These are phyloP conservation scores for Fusarium sp. DNA, from an alignment of 2,329 filamentous ascomycete species.

Conservation along the genomic window DNA sequence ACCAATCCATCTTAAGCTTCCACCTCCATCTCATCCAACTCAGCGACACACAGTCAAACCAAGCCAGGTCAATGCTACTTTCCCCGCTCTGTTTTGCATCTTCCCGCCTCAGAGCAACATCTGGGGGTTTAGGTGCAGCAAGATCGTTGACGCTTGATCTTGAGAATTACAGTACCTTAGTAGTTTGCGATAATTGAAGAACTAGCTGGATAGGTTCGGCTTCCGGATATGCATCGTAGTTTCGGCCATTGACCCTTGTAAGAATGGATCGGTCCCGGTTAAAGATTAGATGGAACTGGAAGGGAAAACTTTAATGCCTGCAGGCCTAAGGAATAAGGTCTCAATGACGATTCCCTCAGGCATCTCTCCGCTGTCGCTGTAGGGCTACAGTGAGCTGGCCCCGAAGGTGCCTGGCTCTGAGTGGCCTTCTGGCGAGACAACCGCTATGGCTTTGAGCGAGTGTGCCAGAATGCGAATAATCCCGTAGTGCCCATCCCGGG, in stretches of 20 bases:
- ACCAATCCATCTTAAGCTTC: slow-evolving; percentile 15
- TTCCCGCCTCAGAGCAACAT: neutral
- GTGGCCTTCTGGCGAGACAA: slow-evolving; percentile 1
- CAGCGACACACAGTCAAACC: slow-evolving; percentile 3
- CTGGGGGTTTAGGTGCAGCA: neutral
- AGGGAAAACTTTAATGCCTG: slow-evolving; percentile 4
- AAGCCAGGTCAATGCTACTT: slow-evolving; percentile 31
- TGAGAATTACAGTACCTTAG: neutral
- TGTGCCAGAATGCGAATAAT: slow-evolving; percentile 43
- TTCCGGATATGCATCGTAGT: neutral
- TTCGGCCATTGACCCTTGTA: neutral
- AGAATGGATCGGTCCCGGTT: neutral
- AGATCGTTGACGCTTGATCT: neutral
- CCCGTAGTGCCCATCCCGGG: slow-evolving; percentile 41
- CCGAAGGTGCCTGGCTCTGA: neutral
- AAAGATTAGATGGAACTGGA: neutral
- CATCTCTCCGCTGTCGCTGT: slow-evolving; percentile 12
- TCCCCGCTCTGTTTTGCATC: slow-evolving; percentile 37
- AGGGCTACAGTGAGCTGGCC: slow-evolving; percentile 7
- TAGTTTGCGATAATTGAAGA: neutral
- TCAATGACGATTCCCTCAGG: slow-evolving; percentile 14
- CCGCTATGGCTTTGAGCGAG: neutral
- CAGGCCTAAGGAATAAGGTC: slow-evolving; percentile 1
- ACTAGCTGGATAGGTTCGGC: neutral
- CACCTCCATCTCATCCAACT: slow-evolving; percentile 14